Evolutionary conservation across 306 rosid genomes (phyloP).

Genomic region (Vigna mungo): DNA sequence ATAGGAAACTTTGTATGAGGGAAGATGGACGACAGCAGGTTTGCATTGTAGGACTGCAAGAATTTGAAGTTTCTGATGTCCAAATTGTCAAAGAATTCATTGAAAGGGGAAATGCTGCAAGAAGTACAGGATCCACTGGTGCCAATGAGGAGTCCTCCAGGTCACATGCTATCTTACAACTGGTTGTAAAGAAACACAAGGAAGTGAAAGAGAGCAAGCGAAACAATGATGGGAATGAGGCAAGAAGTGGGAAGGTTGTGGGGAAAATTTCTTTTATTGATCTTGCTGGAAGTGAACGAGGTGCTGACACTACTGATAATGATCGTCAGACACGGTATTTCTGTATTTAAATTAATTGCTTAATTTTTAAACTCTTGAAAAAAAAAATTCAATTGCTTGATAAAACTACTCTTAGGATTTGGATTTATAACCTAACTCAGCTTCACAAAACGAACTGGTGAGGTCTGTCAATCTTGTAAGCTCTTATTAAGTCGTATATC

Average conservation of each 20-base stretch:
- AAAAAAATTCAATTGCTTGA: slow-evolving; percentile 29
- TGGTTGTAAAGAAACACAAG: slow-evolving; percentile 82
- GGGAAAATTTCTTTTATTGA: slow-evolving; percentile 98
- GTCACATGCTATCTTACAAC: slow-evolving; percentile 97
- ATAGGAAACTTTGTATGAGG: slow-evolving; percentile 97
- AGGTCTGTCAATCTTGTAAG: too few relatives aligned
- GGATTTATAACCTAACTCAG: too few relatives aligned
- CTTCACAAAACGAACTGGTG: too few relatives aligned
- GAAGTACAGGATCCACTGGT: slow-evolving; percentile 99
- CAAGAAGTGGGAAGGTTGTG: slow-evolving; percentile 83
- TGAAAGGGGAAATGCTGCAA: slow-evolving; percentile 91
- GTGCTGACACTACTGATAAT: slow-evolving; percentile 99
- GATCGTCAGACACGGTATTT: slow-evolving; percentile 95
- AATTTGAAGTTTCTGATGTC: slow-evolving; percentile 98
- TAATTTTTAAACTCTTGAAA: slow-evolving; percentile 9
- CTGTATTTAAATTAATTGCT: slow-evolving; percentile 17
- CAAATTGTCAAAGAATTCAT: slow-evolving; percentile 92
- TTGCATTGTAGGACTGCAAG: slow-evolving; percentile 99
- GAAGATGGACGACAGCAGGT: slow-evolving; percentile 99
- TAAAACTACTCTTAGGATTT: background rate
- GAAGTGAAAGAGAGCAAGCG: slow-evolving; percentile 85
- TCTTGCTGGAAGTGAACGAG: slow-evolving; percentile 99
- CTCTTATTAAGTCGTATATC: too few relatives aligned
- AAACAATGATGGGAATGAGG: slow-evolving; percentile 82
- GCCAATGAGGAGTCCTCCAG: slow-evolving; percentile 99